A percentile compares a stretch with the other conserved stretches of the same genome.
These are phyloP conservation scores for Neofusicoccum kwambonambiense DNA, from an alignment of 2,329 filamentous ascomycete species.

Conservation along the genomic window DNA sequence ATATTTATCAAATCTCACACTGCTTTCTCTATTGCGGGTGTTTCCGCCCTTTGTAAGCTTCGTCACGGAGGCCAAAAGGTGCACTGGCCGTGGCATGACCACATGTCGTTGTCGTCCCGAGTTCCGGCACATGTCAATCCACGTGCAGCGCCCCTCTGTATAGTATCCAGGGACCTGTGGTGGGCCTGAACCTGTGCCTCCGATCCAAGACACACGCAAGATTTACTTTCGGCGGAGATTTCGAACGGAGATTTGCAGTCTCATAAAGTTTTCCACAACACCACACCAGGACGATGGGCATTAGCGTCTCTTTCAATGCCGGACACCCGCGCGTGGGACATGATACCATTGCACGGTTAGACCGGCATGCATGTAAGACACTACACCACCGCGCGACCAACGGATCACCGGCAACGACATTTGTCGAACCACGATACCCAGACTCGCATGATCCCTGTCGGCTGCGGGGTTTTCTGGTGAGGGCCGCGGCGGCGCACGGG, in stretches of 20 bases:
- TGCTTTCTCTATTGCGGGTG: no score
- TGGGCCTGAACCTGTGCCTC: background rate
- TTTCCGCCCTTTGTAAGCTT: no score
- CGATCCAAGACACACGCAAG: background rate
- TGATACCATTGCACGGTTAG: background rate
- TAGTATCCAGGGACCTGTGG: no score
- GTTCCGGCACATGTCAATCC: background rate
- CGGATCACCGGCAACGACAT: background rate
- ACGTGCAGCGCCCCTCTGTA: no score
- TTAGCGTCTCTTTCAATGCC: no score
- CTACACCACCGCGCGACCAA: background rate
- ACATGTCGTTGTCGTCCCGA: background rate
- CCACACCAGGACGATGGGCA: background rate
- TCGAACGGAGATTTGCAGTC: background rate
- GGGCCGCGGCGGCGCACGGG: no score
- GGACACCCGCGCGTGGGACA: background rate
- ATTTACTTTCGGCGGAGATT: background rate
- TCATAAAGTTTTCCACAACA: background rate
- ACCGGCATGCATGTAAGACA: background rate
- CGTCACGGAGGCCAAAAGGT: no score
- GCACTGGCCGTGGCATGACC: background rate
- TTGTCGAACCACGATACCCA: background rate
- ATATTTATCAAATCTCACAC: no score
- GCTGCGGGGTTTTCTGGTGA: background rate
- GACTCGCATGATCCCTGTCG: background rate